These are phyloP conservation scores for Termitomyces sp. DNA, from an alignment of 768 basidiomycete genomes.

Conservation along the genomic window DNA sequence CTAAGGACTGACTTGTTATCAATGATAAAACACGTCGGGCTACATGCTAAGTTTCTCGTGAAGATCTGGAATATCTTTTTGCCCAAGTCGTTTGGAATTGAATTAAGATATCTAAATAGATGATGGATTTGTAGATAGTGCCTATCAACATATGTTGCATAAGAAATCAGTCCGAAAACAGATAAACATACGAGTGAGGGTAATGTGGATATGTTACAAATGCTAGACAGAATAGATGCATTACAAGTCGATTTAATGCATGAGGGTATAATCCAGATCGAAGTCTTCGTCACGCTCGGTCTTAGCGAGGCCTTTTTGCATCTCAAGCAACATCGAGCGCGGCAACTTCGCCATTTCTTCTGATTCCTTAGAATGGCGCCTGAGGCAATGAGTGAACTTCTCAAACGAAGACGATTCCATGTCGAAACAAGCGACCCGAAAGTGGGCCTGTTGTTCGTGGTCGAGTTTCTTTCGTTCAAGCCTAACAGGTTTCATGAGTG, in stretches of 20 bases:
- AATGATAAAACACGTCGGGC: too few relatives aligned
- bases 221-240: not conserved
- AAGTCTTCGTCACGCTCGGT: constrained; percentile 5
- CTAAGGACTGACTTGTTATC: too few relatives aligned
- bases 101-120: not conserved
- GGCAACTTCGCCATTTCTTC: constrained; percentile 1
- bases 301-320: constrained; percentile 1
- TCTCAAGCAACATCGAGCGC: not conserved
- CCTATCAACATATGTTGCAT: not conserved
- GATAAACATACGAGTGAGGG: not conserved
- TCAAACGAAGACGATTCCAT: not conserved
- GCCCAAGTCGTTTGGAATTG: not conserved
- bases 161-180: not conserved
- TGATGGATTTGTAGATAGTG: not conserved
- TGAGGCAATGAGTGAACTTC: not conserved
- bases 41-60: too few relatives aligned
- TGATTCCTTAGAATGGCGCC: not conserved
- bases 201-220: not conserved
- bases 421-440: not conserved
- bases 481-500: not conserved
- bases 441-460: not conserved
- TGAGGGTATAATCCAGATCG: not conserved
- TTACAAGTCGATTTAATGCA: not conserved
- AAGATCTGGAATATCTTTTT: not conserved
- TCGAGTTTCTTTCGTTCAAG: not conserved